Percentiles rank a stretch among this genome's conserved stretches.
Conservation (phyloP, 495 filamentous ascomycete genomes). For the Penicillium salamii region DNA sequence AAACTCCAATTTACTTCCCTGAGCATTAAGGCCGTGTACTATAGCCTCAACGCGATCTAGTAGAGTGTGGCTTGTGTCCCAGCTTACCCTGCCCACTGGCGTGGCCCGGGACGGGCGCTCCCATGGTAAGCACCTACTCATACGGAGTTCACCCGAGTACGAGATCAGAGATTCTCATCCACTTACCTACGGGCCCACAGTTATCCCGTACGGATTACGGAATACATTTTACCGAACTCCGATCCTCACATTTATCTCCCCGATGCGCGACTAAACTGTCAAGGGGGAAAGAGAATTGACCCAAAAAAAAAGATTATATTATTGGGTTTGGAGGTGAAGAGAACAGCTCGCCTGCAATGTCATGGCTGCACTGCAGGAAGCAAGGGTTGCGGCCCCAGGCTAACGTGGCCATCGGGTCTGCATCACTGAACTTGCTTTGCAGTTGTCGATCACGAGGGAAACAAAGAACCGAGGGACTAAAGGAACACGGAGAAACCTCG, state of each 20-base stretch:
- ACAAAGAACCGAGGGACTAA: slow-evolving; percentile 3
- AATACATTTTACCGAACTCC: too few species aligned
- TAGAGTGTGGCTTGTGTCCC: slow-evolving; percentile 8
- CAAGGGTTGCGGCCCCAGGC: slow-evolving; percentile 2
- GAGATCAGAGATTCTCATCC: too few species aligned
- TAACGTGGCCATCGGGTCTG: slow-evolving; percentile 7
- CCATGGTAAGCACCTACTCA: background rate
- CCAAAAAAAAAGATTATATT: background rate
- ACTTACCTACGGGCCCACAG: too few species aligned
- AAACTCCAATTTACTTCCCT: slow-evolving; percentile 8
- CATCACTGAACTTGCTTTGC: slow-evolving; percentile 1
- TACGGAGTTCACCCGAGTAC: too few species aligned
- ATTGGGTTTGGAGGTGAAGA: slow-evolving; percentile 4
- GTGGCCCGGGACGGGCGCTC: background rate
- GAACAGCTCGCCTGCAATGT: slow-evolving; percentile 1
- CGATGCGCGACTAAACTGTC: background rate
- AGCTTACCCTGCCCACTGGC: slow-evolving; percentile 1
- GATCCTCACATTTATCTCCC: too few species aligned
- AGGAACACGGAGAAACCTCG: slow-evolving; percentile 1
- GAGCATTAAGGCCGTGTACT: slow-evolving; percentile 1
- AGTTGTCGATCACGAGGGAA: slow-evolving; percentile 4
- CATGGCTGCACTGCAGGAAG: slow-evolving; percentile 2
- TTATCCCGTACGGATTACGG: too few species aligned
- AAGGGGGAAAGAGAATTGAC: background rate
- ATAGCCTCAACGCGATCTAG: slow-evolving; percentile 5